phyloP scores from a whole-genome alignment of 345 rosid species.

The Pelargonium nanum region DNA sequence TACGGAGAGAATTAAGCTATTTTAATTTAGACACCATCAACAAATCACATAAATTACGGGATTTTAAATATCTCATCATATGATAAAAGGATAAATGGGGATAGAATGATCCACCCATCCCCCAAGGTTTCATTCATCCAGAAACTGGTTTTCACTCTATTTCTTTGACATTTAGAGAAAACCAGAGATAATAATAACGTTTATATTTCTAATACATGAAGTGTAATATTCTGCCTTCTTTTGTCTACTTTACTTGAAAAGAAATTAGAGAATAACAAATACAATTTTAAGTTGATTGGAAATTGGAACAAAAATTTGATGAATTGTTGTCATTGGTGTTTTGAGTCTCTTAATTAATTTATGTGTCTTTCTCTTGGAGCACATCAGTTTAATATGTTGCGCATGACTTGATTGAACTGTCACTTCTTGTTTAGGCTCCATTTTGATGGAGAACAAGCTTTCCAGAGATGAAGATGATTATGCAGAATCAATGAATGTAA shows the following conservation, averaged over 20 bases:
- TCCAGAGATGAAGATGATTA: constrained; percentile 25
- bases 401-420: constrained; percentile 2
- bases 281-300: not conserved
- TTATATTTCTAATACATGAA: no score
- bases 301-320: not conserved
- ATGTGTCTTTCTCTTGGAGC: not conserved
- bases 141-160: not conserved
- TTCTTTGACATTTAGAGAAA: not conserved
- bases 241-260: no score
- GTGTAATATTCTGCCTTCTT: no score
- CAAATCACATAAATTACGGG: no score
- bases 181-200: no score
- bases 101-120: no score
- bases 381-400: not conserved
- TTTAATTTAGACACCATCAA: no score
- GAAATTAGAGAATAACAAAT: not conserved
- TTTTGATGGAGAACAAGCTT: constrained; percentile 29
- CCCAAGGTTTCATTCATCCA: not conserved
- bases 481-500: constrained; percentile 30
- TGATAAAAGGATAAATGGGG: no score
- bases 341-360: no score
- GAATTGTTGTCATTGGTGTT: not conserved
- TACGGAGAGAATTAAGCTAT: no score
- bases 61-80: no score
- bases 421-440: constrained; percentile 24